A percentile compares a stretch with the other conserved stretches of the same genome.
Conservation (phyloP, 2,329 filamentous ascomycete species). For the Phialemoniopsis sp. region DNA sequence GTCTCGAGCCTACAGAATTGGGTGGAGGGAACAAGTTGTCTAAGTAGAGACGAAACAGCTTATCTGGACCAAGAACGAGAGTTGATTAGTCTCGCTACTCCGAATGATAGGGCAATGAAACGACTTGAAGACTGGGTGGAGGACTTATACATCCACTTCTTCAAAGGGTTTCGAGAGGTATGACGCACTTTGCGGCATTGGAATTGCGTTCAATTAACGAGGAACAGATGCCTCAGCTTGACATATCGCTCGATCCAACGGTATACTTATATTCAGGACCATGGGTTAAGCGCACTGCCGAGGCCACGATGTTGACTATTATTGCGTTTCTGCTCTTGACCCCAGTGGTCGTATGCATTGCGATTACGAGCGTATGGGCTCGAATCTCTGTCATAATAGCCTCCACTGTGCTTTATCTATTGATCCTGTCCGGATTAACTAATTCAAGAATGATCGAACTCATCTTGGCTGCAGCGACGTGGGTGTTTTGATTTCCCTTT, state of each 20-base stretch:
- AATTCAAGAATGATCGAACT: slow-evolving; percentile 7
- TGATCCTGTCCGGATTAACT: slow-evolving; percentile 4
- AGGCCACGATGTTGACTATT: slow-evolving; percentile 4
- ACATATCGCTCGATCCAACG: slow-evolving; percentile 1
- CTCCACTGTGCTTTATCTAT: slow-evolving; percentile 2
- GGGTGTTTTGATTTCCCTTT: not conserved
- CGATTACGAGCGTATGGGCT: slow-evolving; percentile 2
- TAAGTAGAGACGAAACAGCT: slow-evolving; percentile 3
- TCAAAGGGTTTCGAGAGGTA: slow-evolving; percentile 3
- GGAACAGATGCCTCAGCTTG: too few relatives aligned
- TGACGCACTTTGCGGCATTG: too few relatives aligned
- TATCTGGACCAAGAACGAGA: not conserved
- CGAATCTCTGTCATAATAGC: slow-evolving; percentile 6
- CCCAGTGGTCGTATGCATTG: slow-evolving; percentile 8
- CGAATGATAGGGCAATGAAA: slow-evolving; percentile 2
- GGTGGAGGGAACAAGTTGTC: slow-evolving; percentile 3
- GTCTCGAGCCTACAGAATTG: slow-evolving; percentile 3
- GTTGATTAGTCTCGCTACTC: slow-evolving; percentile 1
- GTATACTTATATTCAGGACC: slow-evolving; percentile 6
- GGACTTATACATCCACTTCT: slow-evolving; percentile 1
- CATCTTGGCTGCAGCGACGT: slow-evolving; percentile 8
- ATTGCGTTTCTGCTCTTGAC: slow-evolving; percentile 5
- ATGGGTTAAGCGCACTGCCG: slow-evolving; percentile 3
- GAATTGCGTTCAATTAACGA: not conserved
- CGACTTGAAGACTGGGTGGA: slow-evolving; percentile 5